phyloP scores from a whole-genome alignment of 495 filamentous ascomycete species.

The Niebla homalea region DNA sequence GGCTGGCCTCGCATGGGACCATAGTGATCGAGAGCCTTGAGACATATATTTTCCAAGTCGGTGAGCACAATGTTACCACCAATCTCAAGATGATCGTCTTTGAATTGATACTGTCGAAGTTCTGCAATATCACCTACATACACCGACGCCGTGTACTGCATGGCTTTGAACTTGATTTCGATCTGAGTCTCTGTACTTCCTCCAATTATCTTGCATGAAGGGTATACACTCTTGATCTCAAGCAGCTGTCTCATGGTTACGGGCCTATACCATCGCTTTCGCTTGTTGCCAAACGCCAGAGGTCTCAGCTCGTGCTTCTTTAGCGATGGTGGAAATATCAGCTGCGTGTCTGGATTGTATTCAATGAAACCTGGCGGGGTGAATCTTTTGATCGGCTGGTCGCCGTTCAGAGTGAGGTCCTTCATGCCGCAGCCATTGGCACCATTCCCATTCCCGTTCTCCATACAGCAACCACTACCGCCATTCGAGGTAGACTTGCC shows the following conservation, averaged over 20 bases:
- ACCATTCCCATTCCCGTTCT: constrained; percentile 27
- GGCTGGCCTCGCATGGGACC: constrained; percentile 55
- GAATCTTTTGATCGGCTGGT: constrained; percentile 51
- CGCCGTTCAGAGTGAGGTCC: constrained; percentile 26
- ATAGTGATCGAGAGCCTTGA: constrained; percentile 68
- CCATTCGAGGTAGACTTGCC: constrained; percentile 33
- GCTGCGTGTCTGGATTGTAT: constrained; percentile 81
- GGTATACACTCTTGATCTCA: constrained; percentile 77
- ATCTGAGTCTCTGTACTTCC: constrained; percentile 97
- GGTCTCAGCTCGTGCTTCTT: constrained; percentile 71
- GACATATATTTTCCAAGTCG: constrained; percentile 39
- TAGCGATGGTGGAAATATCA: constrained; percentile 83
- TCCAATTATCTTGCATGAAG: constrained; percentile 84
- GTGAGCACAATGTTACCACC: constrained; percentile 83
- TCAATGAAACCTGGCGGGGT: constrained; percentile 80
- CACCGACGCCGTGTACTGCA: constrained; percentile 80
- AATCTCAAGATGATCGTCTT: constrained; percentile 69
- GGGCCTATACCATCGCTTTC: constrained; percentile 86
- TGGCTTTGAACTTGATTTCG: constrained; percentile 93
- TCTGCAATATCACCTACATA: constrained; percentile 90
- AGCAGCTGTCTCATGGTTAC: constrained; percentile 77
- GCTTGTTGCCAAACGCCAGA: constrained; percentile 84
- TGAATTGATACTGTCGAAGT: constrained; percentile 62
- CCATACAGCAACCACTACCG: constrained; percentile 42
- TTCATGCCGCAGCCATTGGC: constrained; percentile 47